Evolutionary conservation across 345 rosid genomes (phyloP).

Genomic region (Linum tenue): DNA sequence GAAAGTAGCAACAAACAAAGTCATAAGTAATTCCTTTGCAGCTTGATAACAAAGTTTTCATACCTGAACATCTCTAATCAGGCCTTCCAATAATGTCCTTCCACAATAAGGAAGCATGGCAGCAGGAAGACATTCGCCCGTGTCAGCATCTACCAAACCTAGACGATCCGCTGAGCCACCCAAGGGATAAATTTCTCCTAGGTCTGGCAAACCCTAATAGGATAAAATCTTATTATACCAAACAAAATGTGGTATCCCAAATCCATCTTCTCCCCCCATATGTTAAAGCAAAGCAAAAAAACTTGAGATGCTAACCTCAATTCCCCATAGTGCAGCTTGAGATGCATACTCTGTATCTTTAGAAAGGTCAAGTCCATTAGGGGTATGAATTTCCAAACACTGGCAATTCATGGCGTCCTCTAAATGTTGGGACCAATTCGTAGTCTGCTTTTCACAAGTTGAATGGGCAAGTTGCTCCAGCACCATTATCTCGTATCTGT

Average conservation of each 20-base stretch:
- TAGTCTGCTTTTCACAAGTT: slow-evolving; percentile 30
- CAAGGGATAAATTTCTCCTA: slow-evolving; percentile 90
- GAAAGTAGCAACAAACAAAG: slow-evolving; percentile 6
- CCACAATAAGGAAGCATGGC: slow-evolving; percentile 97
- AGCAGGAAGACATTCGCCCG: slow-evolving; percentile 90
- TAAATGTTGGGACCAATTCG: slow-evolving; percentile 28
- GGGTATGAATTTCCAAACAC: slow-evolving; percentile 64
- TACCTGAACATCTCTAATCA: slow-evolving; percentile 93
- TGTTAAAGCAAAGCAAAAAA: slow-evolving; percentile 3
- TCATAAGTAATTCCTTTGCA: slow-evolving; percentile 8
- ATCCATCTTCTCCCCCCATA: background rate
- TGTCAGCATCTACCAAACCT: slow-evolving; percentile 73
- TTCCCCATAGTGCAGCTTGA: slow-evolving; percentile 92
- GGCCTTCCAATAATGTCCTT: slow-evolving; percentile 83
- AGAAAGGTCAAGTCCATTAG: slow-evolving; percentile 68
- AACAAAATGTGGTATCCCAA: slow-evolving; percentile 9
- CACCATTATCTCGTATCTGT: slow-evolving; percentile 78
- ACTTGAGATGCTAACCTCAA: slow-evolving; percentile 48
- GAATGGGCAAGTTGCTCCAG: slow-evolving; percentile 71
- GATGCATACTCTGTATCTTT: slow-evolving; percentile 58
- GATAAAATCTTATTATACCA: slow-evolving; percentile 42
- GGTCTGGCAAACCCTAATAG: slow-evolving; percentile 77
- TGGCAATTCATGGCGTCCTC: slow-evolving; percentile 45
- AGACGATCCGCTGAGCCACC: slow-evolving; percentile 91
- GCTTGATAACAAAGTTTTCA: slow-evolving; percentile 10